Percentiles rank a stretch among this genome's conserved stretches.
phyloP scores from a whole-genome alignment of 495 filamentous ascomycete genomes.

The Hypoxylon trugodes region DNA sequence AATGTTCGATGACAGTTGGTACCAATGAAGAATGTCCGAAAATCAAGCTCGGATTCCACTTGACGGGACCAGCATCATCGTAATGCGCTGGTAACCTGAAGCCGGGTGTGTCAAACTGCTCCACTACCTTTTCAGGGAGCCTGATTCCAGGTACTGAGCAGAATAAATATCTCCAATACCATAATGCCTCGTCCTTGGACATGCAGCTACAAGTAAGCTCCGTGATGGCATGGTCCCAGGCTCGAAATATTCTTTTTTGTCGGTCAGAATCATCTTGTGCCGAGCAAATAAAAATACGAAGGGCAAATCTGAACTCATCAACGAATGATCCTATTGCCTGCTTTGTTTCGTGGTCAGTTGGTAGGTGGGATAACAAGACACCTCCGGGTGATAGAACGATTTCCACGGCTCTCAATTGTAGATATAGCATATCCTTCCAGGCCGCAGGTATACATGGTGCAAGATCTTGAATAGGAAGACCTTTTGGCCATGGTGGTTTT shows the following conservation, averaged over 20 bases:
- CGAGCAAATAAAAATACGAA: slow-evolving; percentile 25
- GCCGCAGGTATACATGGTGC: neutral
- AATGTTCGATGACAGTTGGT: neutral
- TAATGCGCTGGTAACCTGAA: slow-evolving; percentile 2
- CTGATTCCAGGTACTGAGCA: neutral
- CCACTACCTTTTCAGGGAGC: neutral
- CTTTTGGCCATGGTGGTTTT: slow-evolving; percentile 33
- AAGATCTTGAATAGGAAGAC: slow-evolving; percentile 35
- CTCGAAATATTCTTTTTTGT: slow-evolving; percentile 1
- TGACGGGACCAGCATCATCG: neutral
- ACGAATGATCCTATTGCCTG: slow-evolving; percentile 25
- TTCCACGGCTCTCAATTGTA: slow-evolving; percentile 20
- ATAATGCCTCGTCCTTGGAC: slow-evolving; percentile 8
- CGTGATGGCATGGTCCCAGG: slow-evolving; percentile 27
- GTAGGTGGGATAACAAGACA: slow-evolving; percentile 4
- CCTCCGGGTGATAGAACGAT: slow-evolving; percentile 29
- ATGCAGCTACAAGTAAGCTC: slow-evolving; percentile 24
- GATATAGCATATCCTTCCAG: slow-evolving; percentile 24
- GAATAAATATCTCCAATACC: slow-evolving; percentile 30
- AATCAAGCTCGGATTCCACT: slow-evolving; percentile 33
- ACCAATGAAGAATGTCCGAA: neutral
- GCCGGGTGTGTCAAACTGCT: neutral
- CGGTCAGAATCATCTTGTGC: neutral
- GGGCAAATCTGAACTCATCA: slow-evolving; percentile 30
- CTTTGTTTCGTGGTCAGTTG: slow-evolving; percentile 18